These are phyloP conservation scores for Aspergillus terreus DNA, from an alignment of 2,329 filamentous ascomycete species.

Conservation along the genomic window DNA sequence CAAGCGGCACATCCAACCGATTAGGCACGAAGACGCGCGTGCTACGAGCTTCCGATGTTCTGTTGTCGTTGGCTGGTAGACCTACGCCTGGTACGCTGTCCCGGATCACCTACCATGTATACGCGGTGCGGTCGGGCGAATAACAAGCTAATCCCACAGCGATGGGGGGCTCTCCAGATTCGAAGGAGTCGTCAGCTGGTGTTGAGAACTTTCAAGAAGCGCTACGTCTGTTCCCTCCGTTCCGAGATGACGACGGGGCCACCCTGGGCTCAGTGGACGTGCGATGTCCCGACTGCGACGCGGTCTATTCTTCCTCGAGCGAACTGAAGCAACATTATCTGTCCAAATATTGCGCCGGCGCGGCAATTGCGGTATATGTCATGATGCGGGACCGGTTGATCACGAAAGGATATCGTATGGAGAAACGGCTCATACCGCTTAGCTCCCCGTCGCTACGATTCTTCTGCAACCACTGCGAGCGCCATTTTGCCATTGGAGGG, in stretches of 20 bases:
- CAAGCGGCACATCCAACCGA: conserved; percentile 9
- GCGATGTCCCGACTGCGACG: conserved; percentile 27
- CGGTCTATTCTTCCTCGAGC: conserved; percentile 24
- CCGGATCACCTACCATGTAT: conserved; percentile 5
- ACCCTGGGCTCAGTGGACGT: conserved; percentile 17
- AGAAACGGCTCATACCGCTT: conserved; percentile 24
- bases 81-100: conserved; percentile 15
- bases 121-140: background rate
- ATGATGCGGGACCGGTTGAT: conserved; percentile 32
- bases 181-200: conserved; percentile 11
- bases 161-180: conserved; percentile 4
- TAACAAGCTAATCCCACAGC: conserved; percentile 2
- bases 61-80: conserved; percentile 19
- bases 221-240: conserved; percentile 25
- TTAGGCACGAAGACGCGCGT: conserved; percentile 16
- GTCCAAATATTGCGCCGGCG: conserved; percentile 25
- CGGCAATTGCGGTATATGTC: conserved; percentile 26
- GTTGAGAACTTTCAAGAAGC: conserved; percentile 24
- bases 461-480: conserved; percentile 24
- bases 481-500: conserved; percentile 19
- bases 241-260: conserved; percentile 21
- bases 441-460: conserved; percentile 24
- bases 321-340: conserved; percentile 27
- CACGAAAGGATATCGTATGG: conserved; percentile 29
- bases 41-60: conserved; percentile 20